A percentile compares a stretch with the other conserved stretches of the same genome.
phyloP scores from a whole-genome alignment of 371 early-diverging fungal genomes.

The Syncephalastrum sp. region DNA sequence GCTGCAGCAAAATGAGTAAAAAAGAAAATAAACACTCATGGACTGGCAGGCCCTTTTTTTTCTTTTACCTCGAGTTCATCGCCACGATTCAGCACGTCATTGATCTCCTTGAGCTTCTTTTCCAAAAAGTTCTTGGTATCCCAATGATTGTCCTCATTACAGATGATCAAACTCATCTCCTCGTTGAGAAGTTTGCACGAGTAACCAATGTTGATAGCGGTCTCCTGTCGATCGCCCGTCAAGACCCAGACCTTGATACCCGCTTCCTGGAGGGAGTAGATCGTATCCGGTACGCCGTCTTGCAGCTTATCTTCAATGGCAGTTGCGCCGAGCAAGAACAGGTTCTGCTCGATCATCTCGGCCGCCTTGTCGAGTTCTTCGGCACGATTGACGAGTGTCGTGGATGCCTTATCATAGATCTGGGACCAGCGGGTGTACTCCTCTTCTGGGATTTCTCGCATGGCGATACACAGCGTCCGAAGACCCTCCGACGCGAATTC shows the following conservation, averaged over 20 bases:
- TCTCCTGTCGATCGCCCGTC: constrained; percentile 93
- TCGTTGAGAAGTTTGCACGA: constrained; percentile 85
- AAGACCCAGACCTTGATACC: constrained; percentile 98
- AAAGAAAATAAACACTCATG: too few relatives aligned
- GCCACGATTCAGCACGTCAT: constrained; percentile 50
- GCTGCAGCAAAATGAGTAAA: constrained; percentile 17
- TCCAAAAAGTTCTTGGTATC: constrained; percentile 70
- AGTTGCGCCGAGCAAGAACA: constrained; percentile 93
- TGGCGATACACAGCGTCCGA: constrained; percentile 91
- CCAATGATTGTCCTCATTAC: constrained; percentile 70
- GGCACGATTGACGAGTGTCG: constrained; percentile 83
- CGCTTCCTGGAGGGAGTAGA: constrained; percentile 90
- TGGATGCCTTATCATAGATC: constrained; percentile 85
- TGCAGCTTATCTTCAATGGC: constrained; percentile 99
- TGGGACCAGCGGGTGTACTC: constrained; percentile 85
- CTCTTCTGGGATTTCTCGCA: constrained; percentile 82
- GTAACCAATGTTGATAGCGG: constrained; percentile 91
- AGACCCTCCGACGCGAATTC: constrained; percentile 90
- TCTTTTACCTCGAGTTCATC: constrained; percentile 37
- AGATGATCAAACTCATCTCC: constrained; percentile 78
- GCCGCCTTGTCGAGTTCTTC: constrained; percentile 89
- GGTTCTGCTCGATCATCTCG: constrained; percentile 89
- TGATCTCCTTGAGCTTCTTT: constrained; percentile 68
- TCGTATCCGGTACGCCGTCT: constrained; percentile 97
- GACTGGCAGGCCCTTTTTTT: too few relatives aligned